Evolutionary conservation across 1,139 yeast species (phyloP).

Genomic region (Saccharomyces hybrid): DNA sequence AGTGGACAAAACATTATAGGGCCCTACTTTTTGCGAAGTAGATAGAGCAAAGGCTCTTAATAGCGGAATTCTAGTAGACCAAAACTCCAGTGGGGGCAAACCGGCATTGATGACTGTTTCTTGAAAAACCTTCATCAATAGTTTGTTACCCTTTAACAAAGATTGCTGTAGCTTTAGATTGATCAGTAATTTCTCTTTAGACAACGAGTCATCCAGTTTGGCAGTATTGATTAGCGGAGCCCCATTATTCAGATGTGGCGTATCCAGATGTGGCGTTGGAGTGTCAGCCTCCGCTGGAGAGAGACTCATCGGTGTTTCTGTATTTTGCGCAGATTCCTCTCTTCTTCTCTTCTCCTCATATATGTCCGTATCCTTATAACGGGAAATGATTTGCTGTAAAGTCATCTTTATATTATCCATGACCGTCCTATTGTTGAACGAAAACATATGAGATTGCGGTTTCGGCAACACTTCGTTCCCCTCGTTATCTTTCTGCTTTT

Average conservation of each 20-base stretch:
- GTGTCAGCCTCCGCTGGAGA: constrained; percentile 31
- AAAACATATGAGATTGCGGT: constrained; percentile 43
- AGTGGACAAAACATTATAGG: constrained; percentile 87
- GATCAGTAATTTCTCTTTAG: constrained; percentile 46
- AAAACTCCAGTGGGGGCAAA: constrained; percentile 73
- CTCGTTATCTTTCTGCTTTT: constrained; percentile 24
- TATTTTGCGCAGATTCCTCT: constrained; percentile 12
- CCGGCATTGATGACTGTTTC: constrained; percentile 81
- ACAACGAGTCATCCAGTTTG: constrained; percentile 38
- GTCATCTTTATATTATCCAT: constrained; percentile 70
- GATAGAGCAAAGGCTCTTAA: constrained; percentile 82
- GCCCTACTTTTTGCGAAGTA: constrained; percentile 79
- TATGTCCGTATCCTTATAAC: constrained; percentile 49
- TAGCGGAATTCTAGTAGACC: constrained; percentile 78
- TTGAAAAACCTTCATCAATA: constrained; percentile 68
- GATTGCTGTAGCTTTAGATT: constrained; percentile 76
- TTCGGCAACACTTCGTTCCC: constrained; percentile 37
- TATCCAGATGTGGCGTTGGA: constrained; percentile 5
- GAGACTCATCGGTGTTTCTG: neutral
- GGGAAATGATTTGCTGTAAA: constrained; percentile 62
- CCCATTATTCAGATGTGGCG: constrained; percentile 6
- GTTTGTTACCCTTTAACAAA: constrained; percentile 60
- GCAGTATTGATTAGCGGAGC: constrained; percentile 36
- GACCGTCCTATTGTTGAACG: constrained; percentile 64
- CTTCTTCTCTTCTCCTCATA: constrained; percentile 28